Evolutionary conservation across 2,329 filamentous ascomycete genomes (phyloP).

Genomic region (Parasarocladium wereldwijsianum): DNA sequence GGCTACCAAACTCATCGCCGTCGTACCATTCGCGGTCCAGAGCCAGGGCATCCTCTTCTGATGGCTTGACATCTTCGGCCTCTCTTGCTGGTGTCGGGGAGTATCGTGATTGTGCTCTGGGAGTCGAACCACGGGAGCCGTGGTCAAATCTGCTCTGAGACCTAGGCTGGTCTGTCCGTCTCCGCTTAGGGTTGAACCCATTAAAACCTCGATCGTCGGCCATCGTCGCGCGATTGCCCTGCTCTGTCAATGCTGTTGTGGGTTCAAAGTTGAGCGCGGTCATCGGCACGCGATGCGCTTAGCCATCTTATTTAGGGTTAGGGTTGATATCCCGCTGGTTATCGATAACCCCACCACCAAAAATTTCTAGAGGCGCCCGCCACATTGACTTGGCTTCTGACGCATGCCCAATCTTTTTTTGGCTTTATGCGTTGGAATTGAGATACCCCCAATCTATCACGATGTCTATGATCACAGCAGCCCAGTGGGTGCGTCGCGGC

Average conservation of each 20-base stretch:
- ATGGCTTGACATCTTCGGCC: constrained; percentile 41
- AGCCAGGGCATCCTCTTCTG: constrained; percentile 55
- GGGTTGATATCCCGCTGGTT: constrained; percentile 10
- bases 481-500: constrained; percentile 62
- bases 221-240: constrained; percentile 13
- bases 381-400: constrained; percentile 1
- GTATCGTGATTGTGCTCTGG: constrained; percentile 21
- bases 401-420: constrained; percentile 1
- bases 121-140: constrained; percentile 18
- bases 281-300: no score
- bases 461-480: constrained; percentile 65
- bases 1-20: constrained; percentile 66
- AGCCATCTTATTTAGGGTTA: no score
- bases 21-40: constrained; percentile 90
- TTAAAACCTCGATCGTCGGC: constrained; percentile 21
- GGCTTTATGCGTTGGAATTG: constrained; percentile 8
- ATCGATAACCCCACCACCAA: constrained; percentile 24
- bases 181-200: constrained; percentile 23
- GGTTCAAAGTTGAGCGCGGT: no score
- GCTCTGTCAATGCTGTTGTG: no score
- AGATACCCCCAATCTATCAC: constrained; percentile 17
- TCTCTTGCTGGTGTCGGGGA: constrained; percentile 23
- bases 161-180: constrained; percentile 19
- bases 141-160: constrained; percentile 14
- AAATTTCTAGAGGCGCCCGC: constrained; percentile 17